Conservation (phyloP, 306 rosid genomes). For the Prunus salicina region DNA sequence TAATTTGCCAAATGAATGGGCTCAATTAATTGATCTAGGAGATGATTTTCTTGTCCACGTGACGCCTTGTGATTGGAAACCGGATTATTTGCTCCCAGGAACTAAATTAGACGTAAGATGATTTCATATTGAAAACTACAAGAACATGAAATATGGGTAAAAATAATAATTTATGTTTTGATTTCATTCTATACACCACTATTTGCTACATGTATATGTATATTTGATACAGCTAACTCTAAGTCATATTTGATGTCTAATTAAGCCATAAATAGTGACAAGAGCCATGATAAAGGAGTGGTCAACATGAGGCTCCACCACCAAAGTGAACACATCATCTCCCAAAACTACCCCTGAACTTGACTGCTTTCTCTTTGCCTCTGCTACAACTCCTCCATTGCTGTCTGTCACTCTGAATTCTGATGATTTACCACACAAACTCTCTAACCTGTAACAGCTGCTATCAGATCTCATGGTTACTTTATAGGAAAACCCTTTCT, state of each 20-base stretch:
- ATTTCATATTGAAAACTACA: too few relatives aligned
- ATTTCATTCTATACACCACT: too few relatives aligned
- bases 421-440: conserved; percentile 24
- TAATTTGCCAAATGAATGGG: too few relatives aligned
- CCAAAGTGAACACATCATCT: conserved; percentile 44
- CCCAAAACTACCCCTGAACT: conserved; percentile 32
- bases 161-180: too few relatives aligned
- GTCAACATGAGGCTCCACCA: conserved; percentile 30
- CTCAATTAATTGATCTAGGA: too few relatives aligned
- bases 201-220: too few relatives aligned
- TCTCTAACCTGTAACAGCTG: conserved; percentile 25
- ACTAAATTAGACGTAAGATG: too few relatives aligned
- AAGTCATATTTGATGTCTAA: conserved; percentile 26
- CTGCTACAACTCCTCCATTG: conserved; percentile 30
- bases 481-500: conserved; percentile 4
- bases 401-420: conserved; percentile 20
- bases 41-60: too few relatives aligned
- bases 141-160: too few relatives aligned
- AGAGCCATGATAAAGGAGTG: conserved; percentile 46
- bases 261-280: conserved; percentile 33
- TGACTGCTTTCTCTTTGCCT: conserved; percentile 22
- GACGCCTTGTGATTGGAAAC: too few relatives aligned
- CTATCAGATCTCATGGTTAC: background rate
- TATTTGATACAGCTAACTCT: background rate
- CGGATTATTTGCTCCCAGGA: too few relatives aligned